A percentile compares a stretch with the other conserved stretches of the same genome.
phyloP scores from a whole-genome alignment of 2,329 filamentous ascomycete species.

The Fusarium pseudonygamai region DNA sequence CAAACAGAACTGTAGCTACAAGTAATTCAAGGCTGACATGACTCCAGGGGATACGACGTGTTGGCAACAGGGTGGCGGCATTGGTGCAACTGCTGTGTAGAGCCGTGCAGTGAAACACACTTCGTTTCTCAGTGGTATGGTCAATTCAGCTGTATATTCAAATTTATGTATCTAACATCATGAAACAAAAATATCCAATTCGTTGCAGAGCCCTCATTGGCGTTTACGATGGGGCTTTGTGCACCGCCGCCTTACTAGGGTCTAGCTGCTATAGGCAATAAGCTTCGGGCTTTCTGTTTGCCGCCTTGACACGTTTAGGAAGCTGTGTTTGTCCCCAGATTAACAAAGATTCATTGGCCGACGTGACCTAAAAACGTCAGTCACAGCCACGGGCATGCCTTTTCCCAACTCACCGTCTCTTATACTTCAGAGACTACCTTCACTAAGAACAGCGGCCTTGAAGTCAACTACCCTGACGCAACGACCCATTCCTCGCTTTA shows the following conservation, averaged over 20 bases:
- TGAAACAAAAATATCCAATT: not conserved
- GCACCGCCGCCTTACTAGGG: conserved; percentile 7
- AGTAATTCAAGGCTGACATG: not conserved
- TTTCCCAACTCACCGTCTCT: conserved; percentile 46
- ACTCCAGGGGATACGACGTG: not conserved
- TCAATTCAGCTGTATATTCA: not conserved
- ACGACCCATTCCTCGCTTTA: conserved; percentile 37
- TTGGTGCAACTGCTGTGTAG: not conserved
- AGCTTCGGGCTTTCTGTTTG: conserved; percentile 17
- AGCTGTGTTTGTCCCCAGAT: conserved; percentile 35
- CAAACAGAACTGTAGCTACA: not conserved
- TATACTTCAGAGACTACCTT: conserved; percentile 49
- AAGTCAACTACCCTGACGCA: conserved; percentile 34
- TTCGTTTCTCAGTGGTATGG: not conserved
- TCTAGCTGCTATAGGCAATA: conserved; percentile 24
- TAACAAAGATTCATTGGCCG: conserved; percentile 36
- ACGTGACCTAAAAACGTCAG: conserved; percentile 31
- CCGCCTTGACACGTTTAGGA: conserved; percentile 39
- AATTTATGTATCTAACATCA: not conserved
- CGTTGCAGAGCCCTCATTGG: conserved; percentile 5
- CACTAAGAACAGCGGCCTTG: conserved; percentile 45
- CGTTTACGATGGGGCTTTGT: conserved; percentile 15
- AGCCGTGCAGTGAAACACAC: not conserved
- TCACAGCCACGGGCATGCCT: conserved; percentile 43
- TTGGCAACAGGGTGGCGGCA: not conserved